phyloP scores from a whole-genome alignment of 257 asterid genomes.

The Vinca minor region DNA sequence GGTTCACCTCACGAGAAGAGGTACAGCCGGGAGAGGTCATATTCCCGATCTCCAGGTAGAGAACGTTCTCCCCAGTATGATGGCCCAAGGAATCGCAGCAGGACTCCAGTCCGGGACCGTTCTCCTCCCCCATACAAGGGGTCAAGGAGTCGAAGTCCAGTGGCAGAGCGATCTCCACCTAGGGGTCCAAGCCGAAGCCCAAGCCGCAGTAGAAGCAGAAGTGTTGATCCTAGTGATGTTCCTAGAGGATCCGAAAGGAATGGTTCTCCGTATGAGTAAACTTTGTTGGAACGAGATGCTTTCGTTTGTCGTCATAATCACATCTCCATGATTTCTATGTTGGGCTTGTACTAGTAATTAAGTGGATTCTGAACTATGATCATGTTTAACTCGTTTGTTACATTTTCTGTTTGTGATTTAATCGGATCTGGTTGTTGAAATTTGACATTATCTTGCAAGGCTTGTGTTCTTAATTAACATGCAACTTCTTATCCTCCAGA shows the following conservation, averaged over 20 bases:
- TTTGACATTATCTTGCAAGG: not conserved
- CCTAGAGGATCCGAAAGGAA: conserved; percentile 22
- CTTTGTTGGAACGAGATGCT: not conserved
- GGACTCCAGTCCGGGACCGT: conserved; percentile 40
- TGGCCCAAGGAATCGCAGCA: conserved; percentile 38
- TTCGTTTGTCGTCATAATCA: not conserved
- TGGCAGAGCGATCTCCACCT: conserved; percentile 26
- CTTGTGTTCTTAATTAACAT: not conserved
- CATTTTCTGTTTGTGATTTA: not conserved
- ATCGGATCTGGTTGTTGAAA: not conserved
- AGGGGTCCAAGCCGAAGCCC: conserved; percentile 27
- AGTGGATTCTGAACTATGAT: not conserved
- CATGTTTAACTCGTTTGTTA: not conserved
- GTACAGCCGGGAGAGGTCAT: conserved; percentile 57
- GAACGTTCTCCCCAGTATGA: conserved; percentile 23
- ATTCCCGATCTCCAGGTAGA: conserved; percentile 40
- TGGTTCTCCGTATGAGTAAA: conserved; percentile 19
- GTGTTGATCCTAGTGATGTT: conserved; percentile 23
- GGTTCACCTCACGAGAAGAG: conserved; percentile 57
- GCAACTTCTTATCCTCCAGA: no score
- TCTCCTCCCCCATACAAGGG: conserved; percentile 53
- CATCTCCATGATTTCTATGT: not conserved
- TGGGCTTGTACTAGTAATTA: not conserved
- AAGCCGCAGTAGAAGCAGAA: conserved; percentile 24
- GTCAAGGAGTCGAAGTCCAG: conserved; percentile 54